Evolutionary conservation across 768 basidiomycete species (phyloP).

Genomic region (Lepiota brunneoincarnata): DNA sequence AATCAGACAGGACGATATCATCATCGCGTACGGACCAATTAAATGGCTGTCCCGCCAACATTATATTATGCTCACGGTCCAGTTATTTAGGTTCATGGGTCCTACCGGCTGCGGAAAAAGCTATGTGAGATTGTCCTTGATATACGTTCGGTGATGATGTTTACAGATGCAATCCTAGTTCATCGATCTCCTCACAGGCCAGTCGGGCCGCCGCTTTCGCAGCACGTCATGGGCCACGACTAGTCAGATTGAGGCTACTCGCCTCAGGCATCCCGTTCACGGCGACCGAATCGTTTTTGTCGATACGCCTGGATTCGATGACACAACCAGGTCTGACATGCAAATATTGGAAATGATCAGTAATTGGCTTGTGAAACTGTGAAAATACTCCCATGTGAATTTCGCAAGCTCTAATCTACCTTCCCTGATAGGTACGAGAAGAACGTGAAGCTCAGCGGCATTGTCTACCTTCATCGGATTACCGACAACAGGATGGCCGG

Average conservation of each 20-base stretch:
- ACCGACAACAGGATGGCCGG: constrained; percentile 10
- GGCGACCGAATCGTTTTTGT: constrained; percentile 8
- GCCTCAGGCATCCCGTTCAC: neutral
- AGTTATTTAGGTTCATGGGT: neutral
- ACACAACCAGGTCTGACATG: neutral
- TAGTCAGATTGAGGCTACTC: neutral
- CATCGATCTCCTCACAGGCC: constrained; percentile 7
- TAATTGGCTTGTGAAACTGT: constrained; percentile 8
- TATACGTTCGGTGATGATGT: neutral
- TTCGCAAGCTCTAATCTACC: neutral
- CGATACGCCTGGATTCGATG: constrained; percentile 11
- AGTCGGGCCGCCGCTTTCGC: neutral
- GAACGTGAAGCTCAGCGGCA: constrained; percentile 8
- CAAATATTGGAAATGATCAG: constrained; percentile 2
- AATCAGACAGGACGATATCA: too few relatives aligned
- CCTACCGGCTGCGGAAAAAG: neutral
- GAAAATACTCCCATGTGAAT: neutral
- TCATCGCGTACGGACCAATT: too few relatives aligned
- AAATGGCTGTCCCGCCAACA: too few relatives aligned
- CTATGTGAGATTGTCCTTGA: neutral
- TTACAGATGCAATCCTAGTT: neutral
- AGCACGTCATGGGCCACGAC: neutral
- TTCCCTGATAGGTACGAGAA: neutral
- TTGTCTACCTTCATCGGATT: constrained; percentile 16
- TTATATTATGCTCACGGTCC: too few relatives aligned